Conservation (phyloP, 2,329 filamentous ascomycete genomes). For the Talaromyces islandicus region DNA sequence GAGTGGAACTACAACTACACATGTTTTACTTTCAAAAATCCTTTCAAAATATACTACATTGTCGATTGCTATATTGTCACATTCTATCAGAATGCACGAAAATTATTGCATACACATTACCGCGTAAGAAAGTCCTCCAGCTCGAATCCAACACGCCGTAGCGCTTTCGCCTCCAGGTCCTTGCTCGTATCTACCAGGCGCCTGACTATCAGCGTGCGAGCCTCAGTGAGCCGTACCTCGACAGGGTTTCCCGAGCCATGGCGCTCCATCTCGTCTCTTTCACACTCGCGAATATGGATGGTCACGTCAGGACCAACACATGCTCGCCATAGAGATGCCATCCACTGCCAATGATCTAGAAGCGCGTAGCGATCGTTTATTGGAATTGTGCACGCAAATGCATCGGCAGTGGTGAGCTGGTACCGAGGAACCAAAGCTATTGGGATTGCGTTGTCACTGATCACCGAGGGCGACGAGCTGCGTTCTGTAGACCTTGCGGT, state of each 20-base stretch:
- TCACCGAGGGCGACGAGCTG: conserved; percentile 7
- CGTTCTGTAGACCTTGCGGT: conserved; percentile 23
- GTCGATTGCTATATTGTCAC: neutral
- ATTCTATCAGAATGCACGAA: neutral
- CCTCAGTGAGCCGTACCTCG: conserved; percentile 50
- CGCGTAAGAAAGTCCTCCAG: conserved; percentile 63
- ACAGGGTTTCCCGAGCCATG: conserved; percentile 42
- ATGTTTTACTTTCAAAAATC: neutral
- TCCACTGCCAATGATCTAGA: conserved; percentile 96
- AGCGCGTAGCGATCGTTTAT: conserved; percentile 72
- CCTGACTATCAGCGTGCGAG: conserved; percentile 48
- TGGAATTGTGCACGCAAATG: conserved; percentile 65
- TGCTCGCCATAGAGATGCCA: conserved; percentile 87
- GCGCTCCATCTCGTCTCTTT: conserved; percentile 34
- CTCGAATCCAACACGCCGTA: conserved; percentile 77
- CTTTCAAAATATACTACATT: neutral
- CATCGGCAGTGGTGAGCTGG: conserved; percentile 71
- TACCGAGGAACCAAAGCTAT: conserved; percentile 74
- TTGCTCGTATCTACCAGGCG: conserved; percentile 26
- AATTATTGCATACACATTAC: conserved; percentile 26
- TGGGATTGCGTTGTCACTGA: conserved; percentile 42
- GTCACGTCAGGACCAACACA: conserved; percentile 68
- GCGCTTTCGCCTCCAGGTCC: conserved; percentile 60
- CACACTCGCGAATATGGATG: conserved; percentile 38
- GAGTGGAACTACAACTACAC: neutral